Base-by-base conservation (phyloP, 768 basidiomycete species). In the Melanogaster broomeanus region DNA sequence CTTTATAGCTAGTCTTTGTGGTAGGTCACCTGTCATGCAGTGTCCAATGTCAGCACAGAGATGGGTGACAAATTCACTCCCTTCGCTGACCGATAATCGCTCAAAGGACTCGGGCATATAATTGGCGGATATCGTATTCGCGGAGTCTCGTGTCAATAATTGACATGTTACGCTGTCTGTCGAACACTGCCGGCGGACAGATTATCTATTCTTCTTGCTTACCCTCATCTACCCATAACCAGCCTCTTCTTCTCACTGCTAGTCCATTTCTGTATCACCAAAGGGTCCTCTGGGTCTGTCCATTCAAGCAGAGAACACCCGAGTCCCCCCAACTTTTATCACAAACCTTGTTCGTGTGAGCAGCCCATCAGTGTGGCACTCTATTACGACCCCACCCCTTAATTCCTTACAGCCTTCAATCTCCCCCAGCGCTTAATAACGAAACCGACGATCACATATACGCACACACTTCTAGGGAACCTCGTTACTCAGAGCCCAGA, bases 391-490 rank as follows among this genome's bases (percentile, higher is more conserved):
- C 46, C n/a, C 51, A 38, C 45, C 37, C 40, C 52, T 53, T 51
- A n/a, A n/a, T n/a, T 56, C 65, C 31, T 62, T 57, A 76, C 73
- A 16, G 56, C 61, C 21, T 66, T 71, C 18, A 93, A 67, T 53
- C 88, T 72, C 52, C 68, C n/a, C 70, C 55, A 91, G 66, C 2
- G 84, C 91, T 70, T 31, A 82, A 71, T 53, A 85, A 60, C 61
- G 85, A 87, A 69, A 93, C 93, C 38, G 85, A 74, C 25, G 87
- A 86, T 33, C 93, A 76, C 31, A 93, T 86, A 64, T 85, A 87
- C 21, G 79, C 72, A 18, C 18, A 81, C 81, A 4, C 77, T 82
- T 12, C 90, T 90, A 6, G 91, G 91, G 8, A 95, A 78, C 33
- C 28, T 12, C 15, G 87, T 90, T 21, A 93, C 79, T n/a, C n/a